phyloP scores from a whole-genome alignment of 768 basidiomycete species.

The Podaxis rugospora region DNA sequence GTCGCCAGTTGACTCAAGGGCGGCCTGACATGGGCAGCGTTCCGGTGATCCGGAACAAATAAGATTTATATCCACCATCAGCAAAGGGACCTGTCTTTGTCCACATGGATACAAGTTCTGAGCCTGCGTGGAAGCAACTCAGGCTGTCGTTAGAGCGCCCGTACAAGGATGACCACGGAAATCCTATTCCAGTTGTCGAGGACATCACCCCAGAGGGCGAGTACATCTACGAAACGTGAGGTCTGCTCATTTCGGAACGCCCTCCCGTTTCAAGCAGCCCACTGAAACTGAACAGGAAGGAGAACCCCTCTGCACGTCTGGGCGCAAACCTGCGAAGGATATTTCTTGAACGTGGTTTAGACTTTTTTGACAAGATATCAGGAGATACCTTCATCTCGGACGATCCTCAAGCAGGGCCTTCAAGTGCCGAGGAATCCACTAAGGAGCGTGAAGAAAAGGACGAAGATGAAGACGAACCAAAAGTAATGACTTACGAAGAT shows the following conservation, averaged over 20 bases:
- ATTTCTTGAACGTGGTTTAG: conserved; percentile 66
- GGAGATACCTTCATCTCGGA: conserved; percentile 12
- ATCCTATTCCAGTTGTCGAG: conserved; percentile 52
- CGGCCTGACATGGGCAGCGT: background rate
- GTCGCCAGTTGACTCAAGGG: background rate
- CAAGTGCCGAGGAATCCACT: conserved; percentile 18
- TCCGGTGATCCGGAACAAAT: conserved; percentile 11
- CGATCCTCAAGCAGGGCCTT: conserved; percentile 22
- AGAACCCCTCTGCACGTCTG: conserved; percentile 54
- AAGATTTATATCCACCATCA: background rate
- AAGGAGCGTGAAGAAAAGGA: conserved; percentile 23
- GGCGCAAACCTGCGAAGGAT: conserved; percentile 65
- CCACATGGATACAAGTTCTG: conserved; percentile 12
- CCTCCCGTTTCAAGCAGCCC: conserved; percentile 14
- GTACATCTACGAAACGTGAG: conserved; percentile 70
- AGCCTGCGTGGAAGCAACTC: conserved; percentile 52
- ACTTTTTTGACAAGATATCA: conserved; percentile 58
- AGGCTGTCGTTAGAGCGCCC: conserved; percentile 73
- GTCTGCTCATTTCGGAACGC: conserved; percentile 12
- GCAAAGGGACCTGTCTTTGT: conserved; percentile 1
- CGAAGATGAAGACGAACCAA: conserved; percentile 24
- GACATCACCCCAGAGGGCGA: conserved; percentile 72
- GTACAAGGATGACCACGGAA: conserved; percentile 75
- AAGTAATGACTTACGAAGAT: conserved; percentile 70
- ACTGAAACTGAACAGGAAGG: conserved; percentile 33